phyloP scores from a whole-genome alignment of 2,329 filamentous ascomycete genomes.

The Ophiostoma sp. region DNA sequence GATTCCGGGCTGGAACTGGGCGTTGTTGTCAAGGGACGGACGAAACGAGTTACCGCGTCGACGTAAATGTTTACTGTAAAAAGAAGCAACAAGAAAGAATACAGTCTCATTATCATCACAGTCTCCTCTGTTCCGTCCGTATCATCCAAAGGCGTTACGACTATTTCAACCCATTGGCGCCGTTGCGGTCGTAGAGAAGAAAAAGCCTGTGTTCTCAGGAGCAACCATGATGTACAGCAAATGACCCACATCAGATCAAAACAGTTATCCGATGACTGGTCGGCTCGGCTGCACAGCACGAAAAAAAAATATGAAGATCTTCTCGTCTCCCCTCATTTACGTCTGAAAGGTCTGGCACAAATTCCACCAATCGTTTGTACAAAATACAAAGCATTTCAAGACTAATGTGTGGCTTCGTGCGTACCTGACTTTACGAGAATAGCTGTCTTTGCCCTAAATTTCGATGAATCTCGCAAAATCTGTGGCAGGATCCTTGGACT shows the following conservation, averaged over 20 bases:
- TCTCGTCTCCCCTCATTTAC: background rate
- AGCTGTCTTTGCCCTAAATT: background rate
- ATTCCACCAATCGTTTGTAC: background rate
- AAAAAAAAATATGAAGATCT: background rate
- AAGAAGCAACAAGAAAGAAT: background rate
- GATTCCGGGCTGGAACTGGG: background rate
- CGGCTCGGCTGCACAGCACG: background rate
- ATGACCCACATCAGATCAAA: no score
- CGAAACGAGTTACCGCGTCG: background rate
- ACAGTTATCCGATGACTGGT: background rate
- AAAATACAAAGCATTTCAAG: background rate
- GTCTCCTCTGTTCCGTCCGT: no score
- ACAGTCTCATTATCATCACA: no score
- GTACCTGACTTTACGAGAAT: background rate
- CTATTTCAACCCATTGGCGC: no score
- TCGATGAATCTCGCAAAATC: background rate
- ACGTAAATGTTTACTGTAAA: background rate
- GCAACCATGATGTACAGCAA: no score
- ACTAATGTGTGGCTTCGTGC: background rate
- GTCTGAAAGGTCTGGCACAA: background rate
- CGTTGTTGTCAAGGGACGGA: background rate
- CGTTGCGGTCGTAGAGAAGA: no score
- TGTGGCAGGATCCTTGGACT: no score
- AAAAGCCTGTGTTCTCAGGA: no score
- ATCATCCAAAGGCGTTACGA: no score